Conservation (phyloP, 2,329 filamentous ascomycete species). For the Apiospora marii region DNA sequence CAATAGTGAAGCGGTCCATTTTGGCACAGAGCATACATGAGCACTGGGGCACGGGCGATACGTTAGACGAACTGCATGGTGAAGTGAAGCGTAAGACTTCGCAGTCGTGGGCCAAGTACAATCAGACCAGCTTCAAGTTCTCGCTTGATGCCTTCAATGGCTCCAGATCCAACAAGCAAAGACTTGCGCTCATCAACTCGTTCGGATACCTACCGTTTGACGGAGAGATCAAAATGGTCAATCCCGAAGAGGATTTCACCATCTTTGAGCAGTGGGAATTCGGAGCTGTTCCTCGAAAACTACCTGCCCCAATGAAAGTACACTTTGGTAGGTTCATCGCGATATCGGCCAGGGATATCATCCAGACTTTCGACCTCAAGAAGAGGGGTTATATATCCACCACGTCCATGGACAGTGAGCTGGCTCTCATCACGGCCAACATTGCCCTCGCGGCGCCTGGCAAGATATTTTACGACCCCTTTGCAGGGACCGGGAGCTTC, state of each 20-base stretch:
- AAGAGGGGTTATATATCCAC: slow-evolving; percentile 93
- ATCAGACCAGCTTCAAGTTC: slow-evolving; percentile 79
- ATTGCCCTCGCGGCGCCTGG: slow-evolving; percentile 83
- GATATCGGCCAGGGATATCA: slow-evolving; percentile 70
- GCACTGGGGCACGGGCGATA: slow-evolving; percentile 80
- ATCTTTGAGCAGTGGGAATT: slow-evolving; percentile 84
- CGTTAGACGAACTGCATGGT: slow-evolving; percentile 73
- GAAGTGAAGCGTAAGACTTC: slow-evolving; percentile 66
- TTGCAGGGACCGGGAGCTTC: slow-evolving; percentile 94
- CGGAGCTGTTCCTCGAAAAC: slow-evolving; percentile 55
- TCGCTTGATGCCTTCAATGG: slow-evolving; percentile 83
- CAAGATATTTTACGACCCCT: slow-evolving; percentile 91
- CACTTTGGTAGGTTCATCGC: slow-evolving; percentile 79
- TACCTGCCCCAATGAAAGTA: slow-evolving; percentile 65
- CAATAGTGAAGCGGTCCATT: slow-evolving; percentile 78
- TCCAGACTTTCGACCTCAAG: slow-evolving; percentile 85
- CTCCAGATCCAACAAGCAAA: slow-evolving; percentile 68
- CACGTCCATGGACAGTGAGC: slow-evolving; percentile 95
- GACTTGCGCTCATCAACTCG: slow-evolving; percentile 79
- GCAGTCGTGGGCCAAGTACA: slow-evolving; percentile 73
- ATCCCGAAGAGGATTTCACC: slow-evolving; percentile 77
- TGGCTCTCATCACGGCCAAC: slow-evolving; percentile 91
- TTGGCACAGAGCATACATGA: slow-evolving; percentile 86
- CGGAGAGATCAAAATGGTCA: slow-evolving; percentile 79
- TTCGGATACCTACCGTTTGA: slow-evolving; percentile 81